Conservation (phyloP, 208 protist species). For the Leishmania guyanensis region DNA sequence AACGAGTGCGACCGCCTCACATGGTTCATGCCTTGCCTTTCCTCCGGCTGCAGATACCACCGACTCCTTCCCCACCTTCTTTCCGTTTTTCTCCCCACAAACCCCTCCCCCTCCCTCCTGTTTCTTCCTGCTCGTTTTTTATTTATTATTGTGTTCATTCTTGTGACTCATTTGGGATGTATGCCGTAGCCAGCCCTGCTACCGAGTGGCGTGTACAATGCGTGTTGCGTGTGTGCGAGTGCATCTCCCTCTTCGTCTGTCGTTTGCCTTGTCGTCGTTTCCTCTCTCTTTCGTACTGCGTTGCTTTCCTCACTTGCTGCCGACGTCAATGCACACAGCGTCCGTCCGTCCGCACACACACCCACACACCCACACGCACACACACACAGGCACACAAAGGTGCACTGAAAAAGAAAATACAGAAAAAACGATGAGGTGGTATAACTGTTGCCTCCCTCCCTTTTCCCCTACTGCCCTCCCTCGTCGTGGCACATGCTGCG, state of each 20-base stretch:
- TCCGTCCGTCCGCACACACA: neutral
- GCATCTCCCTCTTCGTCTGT: conserved; percentile 3
- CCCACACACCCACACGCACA: neutral
- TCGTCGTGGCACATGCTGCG: neutral
- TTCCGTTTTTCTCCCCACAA: neutral
- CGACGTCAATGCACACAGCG: neutral
- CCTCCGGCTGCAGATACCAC: neutral
- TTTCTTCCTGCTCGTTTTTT: neutral
- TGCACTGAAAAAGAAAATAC: neutral
- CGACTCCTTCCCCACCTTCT: neutral
- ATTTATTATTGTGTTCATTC: neutral
- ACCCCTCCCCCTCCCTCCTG: neutral
- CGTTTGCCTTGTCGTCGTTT: neutral
- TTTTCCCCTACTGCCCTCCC: neutral
- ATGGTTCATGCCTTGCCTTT: neutral
- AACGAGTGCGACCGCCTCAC: neutral
- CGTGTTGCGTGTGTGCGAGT: neutral
- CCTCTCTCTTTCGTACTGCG: neutral
- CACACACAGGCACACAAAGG: neutral
- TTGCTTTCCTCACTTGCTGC: neutral
- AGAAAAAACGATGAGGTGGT: neutral
- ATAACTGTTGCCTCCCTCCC: neutral
- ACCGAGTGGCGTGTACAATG: neutral
- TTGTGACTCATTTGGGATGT: neutral
- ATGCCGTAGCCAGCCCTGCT: neutral